Evolutionary conservation across 352 stramenopile genomes (phyloP), one percentile per base, ranked within the genome.

Genomic region (Phytophthora boehmeriae): DNA sequence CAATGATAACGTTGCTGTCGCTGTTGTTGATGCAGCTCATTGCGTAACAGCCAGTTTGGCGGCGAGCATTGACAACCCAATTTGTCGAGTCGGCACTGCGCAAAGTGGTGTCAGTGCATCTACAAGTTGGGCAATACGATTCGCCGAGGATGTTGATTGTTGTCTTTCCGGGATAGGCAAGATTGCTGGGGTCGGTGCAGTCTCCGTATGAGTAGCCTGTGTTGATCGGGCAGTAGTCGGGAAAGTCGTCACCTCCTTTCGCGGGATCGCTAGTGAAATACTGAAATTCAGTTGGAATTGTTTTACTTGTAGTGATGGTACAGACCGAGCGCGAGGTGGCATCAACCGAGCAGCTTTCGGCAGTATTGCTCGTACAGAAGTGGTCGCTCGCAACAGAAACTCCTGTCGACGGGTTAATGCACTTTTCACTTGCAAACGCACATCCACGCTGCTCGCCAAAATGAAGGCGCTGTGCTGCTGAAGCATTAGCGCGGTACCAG

Each of bases 171-270:
- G 83, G 74, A 8, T 63, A 54, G 0, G 75, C 59, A 13, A 95
- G 71, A 44, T 95, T 95, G 34, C 39, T 56, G 8, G 69, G 55
- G 38, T 80, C 70, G n/a, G 69, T 66, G 60, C 86, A 95, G 59
- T 95, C 84, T 36, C 84, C 84, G 20, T 72, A 72, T 8, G 68
- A 60, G 54, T 84, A 93, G 38, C 83, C 86, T 30, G 83, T 75
- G 41, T 92, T 92, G 43, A 93, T 78, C 4, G 86, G 86, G 41
- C 84, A 95, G 51, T 76, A 95, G 59, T 95, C 84, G 0, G 84
- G 78, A 38, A 83, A 93, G 14, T 86, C 73, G 35, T 77, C 73
- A 8, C 82, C 83, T 34, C 84, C 86, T 10, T 76, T 70, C 0
- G 64, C 80, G 3, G 63, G 32, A 22, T 89, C 66, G 16, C 35